Evolutionary conservation across 805 yeast genomes (phyloP), one percentile per base, ranked within the genome.

Genomic region (Blastobotrys muscicola): DNA sequence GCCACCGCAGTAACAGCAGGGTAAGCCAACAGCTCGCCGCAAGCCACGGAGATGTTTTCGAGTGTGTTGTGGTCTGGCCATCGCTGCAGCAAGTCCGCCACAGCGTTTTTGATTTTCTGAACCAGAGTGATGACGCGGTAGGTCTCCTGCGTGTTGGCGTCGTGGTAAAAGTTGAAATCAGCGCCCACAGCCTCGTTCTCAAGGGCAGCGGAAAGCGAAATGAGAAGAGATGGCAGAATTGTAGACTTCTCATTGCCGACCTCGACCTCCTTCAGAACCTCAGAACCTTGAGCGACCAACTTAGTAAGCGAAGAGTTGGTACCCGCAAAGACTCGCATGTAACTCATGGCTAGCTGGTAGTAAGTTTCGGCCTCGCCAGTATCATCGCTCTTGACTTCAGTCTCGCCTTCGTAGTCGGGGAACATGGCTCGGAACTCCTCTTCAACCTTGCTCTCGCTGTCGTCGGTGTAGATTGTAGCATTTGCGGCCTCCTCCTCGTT

Each of bases 11-110:
- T 76, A 29, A 69, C 65, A 2, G 79, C 68, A 0, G 94, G 75
- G 54, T 69, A 81, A 2, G 62, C 61, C 45, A 83, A 60, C 46
- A 82, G 74, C 57, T 89, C 97, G 11, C 69, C 62, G 50, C 83
- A 74, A 7, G 80, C 76, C 47, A 80, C 66, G 33, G 67, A 59
- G 38, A 90, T 69, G 14, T 82, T 85, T 45, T 72, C 80, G 41
- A 92, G 64, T 0, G 95, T 86, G 0, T 92, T 92, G 67, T 94
- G 95, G 54, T 94, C 98, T 0, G 97, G 97, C 95, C 96, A 92
- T 55, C 79, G 76, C 20, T 62, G 62, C 9, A 82, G 59, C 9
- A 85, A 60, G 3, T 62, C 64, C 6, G 59, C 50, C 3, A 78
- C 76, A 1, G 75, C 58, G 2, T 67, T 62, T 54, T 70, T 66